Evolutionary conservation across 2,329 filamentous ascomycete genomes (phyloP), one percentile per base, ranked within the genome.

Genomic region (Microsporum canis): DNA sequence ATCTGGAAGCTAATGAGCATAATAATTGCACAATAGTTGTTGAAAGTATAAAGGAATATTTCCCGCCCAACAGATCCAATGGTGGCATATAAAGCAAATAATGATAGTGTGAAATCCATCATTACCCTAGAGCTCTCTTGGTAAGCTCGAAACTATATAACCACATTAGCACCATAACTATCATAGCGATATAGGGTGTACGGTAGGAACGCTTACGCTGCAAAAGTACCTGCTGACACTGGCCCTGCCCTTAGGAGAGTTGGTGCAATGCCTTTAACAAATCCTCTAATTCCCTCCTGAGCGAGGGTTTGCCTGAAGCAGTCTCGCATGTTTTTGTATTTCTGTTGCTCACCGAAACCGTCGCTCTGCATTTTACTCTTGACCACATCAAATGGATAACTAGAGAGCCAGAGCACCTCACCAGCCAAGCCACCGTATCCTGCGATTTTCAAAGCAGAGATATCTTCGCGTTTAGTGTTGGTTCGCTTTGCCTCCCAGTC

Each of bases 361-460:
- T 99, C 94, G 62, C 88, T 96, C 82, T 99, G 94, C 92, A 97
- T 96, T 84, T 96, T 97, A 77, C 90, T 96, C 88, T 99, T 99
- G 76, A 99, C 77, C 33, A 99, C 92, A 76, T 99, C 94, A 66
- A 99, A 88, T 27, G 94, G 94, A 77, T 99, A 99, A 71, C 90
- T 95, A 39, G 82, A 82, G 60, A 99, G 79, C 94, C 94, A 99
- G 61, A 99, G 82, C 59, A 86, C 89, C 80, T 99, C 94, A 67
- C 94, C 94, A 0, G 94, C 94, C 45, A 99, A 75, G 51, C 94
- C 94, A 65, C 94, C 94, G 73, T 97, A 99, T 10, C 89, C 77
- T 10, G 94, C 94, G 57, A 99, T 84, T 77, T 96, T 97, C 75
- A 86, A 86, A 59, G 83, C 86, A 14, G 89, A 84, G 41, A 99